Base-by-base conservation (phyloP, 2,329 filamentous ascomycete genomes). In the Tolypocladium cylindrosporum region DNA sequence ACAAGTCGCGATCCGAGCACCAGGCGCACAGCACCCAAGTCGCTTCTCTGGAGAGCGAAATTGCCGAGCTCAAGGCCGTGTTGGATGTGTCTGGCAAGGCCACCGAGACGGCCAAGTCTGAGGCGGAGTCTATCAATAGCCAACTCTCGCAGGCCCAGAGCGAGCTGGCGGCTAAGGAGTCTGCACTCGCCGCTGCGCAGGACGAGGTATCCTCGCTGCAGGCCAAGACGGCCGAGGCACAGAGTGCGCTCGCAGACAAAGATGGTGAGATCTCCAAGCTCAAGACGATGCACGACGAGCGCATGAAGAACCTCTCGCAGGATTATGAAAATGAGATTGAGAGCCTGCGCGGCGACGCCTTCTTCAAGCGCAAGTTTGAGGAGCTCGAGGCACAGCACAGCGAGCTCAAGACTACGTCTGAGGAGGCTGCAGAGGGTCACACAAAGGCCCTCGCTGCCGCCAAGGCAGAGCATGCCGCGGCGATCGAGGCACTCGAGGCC, bases 311-410 rank as follows among this genome's bases (percentile, higher is more conserved):
- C 60, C 69, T 87, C 57, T 83, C 82, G 1, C 74, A 81, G 61
- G 83, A 86, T 62, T 85, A 85, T 62, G 80, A 86, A 67, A 76
- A 79, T n/a, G 83, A 87, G 68, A 86, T 87, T 57, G 83, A 86
- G 65, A 80, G 79, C 58, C 77, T 86, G 19, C 79, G 80, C 58
- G 83, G 82, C 27, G 83, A 87, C 61, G 83, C 84, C 16, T 81
- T 81, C 67, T 84, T 85, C 71, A 85, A 84, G 72, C 79, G 80
- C 62, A 83, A 85, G 69, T 86, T 82, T 60, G 78, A 84, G 59
- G 80, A 83, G 42, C 76, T 87, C 7, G 82, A 86, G 66, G 69
- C 68, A 6, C 78, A 85, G 68, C 79, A 86, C 68, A 75, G 74
- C 13, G 80, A 83, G 62, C 73, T 81, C 52, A 69, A 72, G 60